Evolutionary conservation across 2,329 filamentous ascomycete genomes (phyloP).

Genomic region (Sclerotiophoma versabilis): DNA sequence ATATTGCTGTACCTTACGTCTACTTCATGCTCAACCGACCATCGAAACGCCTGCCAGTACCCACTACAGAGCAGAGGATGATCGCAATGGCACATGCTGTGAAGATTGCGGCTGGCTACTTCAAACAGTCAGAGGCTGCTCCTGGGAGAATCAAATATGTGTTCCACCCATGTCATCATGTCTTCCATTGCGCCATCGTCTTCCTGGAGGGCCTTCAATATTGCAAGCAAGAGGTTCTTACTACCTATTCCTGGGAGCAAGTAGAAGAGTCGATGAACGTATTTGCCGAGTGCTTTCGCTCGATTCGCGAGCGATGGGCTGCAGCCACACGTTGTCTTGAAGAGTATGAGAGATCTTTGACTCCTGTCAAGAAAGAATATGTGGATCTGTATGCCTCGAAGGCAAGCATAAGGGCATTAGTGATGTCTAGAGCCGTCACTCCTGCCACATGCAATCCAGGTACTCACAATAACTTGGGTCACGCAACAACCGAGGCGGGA

Average conservation of each 20-base stretch:
- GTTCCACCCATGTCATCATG: slow-evolving; percentile 48
- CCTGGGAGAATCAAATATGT: slow-evolving; percentile 49
- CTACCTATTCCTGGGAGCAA: slow-evolving; percentile 31
- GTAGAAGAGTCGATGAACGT: slow-evolving; percentile 41
- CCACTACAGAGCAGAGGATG: slow-evolving; percentile 38
- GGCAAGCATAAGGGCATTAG: slow-evolving; percentile 23
- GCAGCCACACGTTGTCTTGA: slow-evolving; percentile 44
- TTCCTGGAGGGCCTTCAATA: slow-evolving; percentile 42
- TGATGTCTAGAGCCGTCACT: slow-evolving; percentile 9
- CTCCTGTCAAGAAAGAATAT: slow-evolving; percentile 44
- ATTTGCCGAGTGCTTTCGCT: slow-evolving; percentile 43
- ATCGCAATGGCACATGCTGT: slow-evolving; percentile 39
- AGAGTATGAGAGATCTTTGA: slow-evolving; percentile 43
- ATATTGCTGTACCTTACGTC: slow-evolving; percentile 43
- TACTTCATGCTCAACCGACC: slow-evolving; percentile 42
- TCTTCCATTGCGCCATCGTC: slow-evolving; percentile 42
- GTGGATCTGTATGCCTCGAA: slow-evolving; percentile 42
- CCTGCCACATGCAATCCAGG: slow-evolving; percentile 1
- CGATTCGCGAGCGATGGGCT: slow-evolving; percentile 47
- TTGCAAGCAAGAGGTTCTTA: slow-evolving; percentile 43
- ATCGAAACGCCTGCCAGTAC: slow-evolving; percentile 34
- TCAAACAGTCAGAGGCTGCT: slow-evolving; percentile 42
- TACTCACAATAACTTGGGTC: neutral
- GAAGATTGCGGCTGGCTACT: slow-evolving; percentile 44
- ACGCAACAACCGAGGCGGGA: slow-evolving; percentile 27